phyloP scores from a whole-genome alignment of 768 basidiomycete genomes.

The Lactarius psammicola region DNA sequence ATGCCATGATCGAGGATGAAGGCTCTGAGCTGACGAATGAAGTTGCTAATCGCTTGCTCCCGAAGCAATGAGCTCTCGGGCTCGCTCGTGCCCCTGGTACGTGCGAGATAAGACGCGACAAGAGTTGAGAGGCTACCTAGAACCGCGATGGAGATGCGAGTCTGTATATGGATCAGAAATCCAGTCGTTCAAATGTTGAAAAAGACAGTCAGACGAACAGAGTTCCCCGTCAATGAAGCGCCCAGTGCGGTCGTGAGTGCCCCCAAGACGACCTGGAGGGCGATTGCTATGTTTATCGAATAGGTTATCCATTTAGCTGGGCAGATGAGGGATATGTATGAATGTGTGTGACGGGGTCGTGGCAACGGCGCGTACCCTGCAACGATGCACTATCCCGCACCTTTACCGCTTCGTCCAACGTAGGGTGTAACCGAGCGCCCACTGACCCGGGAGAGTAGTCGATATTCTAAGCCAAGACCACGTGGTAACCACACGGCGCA shows the following conservation, averaged over 20 bases:
- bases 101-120: slow-evolving; percentile 68
- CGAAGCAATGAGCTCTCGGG: slow-evolving; percentile 59
- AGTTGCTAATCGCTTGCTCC: slow-evolving; percentile 61
- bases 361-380: not conserved
- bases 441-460: not conserved
- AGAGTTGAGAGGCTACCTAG: slow-evolving; percentile 60
- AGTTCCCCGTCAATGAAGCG: slow-evolving; percentile 22
- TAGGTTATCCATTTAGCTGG: slow-evolving; percentile 4
- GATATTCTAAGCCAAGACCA: not conserved
- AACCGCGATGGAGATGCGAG: slow-evolving; percentile 38
- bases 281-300: slow-evolving; percentile 31
- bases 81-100: slow-evolving; percentile 64
- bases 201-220: not conserved
- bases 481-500: not conserved
- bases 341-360: not conserved
- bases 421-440: not conserved
- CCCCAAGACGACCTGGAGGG: slow-evolving; percentile 30
- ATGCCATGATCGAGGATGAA: slow-evolving; percentile 55
- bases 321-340: too few relatives aligned
- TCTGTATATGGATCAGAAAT: slow-evolving; percentile 28
- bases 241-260: slow-evolving; percentile 31
- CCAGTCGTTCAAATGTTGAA: not conserved
- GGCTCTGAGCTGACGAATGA: slow-evolving; percentile 56
- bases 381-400: not conserved
- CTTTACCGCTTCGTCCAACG: not conserved